Percentiles rank a stretch among this genome's conserved stretches.
phyloP scores from a whole-genome alignment of 345 rosid species.

The Salix suchowensis region DNA sequence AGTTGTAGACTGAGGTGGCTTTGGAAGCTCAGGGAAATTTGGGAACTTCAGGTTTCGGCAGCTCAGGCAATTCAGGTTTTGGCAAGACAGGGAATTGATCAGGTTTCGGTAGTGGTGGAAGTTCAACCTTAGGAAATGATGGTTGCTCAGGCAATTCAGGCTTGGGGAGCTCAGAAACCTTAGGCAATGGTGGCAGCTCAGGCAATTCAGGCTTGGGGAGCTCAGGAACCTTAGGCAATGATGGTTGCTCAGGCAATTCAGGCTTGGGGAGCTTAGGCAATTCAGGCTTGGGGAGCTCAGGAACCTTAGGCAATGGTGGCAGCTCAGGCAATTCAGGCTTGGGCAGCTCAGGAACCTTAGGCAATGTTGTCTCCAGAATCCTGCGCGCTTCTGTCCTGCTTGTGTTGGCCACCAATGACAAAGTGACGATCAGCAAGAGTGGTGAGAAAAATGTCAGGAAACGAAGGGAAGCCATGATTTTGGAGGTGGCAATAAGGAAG shows the following conservation, averaged over 20 bases:
- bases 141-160: too few species aligned
- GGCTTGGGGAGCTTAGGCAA: background rate
- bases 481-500: background rate
- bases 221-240: background rate
- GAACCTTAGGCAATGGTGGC: background rate
- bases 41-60: background rate
- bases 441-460: background rate
- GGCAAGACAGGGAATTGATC: too few species aligned
- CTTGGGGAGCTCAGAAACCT: background rate
- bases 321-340: background rate
- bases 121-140: too few species aligned
- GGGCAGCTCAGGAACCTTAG: background rate
- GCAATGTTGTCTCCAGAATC: background rate
- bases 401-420: background rate
- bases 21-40: background rate
- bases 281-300: background rate
- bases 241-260: too few species aligned
- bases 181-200: background rate
- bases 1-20: constrained; percentile 1
- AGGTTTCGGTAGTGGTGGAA: too few species aligned
- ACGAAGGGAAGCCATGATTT: background rate
- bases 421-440: background rate
- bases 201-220: constrained; percentile 1
- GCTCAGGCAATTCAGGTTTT: background rate
- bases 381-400: background rate